Evolutionary conservation across 2,329 filamentous ascomycete genomes (phyloP).

Genomic region (Colletotrichum sp.): DNA sequence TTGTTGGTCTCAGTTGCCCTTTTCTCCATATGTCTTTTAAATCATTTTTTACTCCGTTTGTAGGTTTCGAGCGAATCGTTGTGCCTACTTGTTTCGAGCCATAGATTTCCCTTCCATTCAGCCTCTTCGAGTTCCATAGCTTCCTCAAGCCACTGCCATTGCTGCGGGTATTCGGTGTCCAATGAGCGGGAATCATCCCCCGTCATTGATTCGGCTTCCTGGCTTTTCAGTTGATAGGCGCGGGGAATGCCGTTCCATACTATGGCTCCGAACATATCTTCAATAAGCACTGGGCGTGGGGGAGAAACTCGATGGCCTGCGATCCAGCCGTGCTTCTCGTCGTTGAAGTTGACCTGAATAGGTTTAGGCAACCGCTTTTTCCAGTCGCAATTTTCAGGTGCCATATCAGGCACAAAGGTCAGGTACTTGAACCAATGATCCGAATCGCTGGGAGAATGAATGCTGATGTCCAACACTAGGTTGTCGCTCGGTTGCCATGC

Average conservation of each 20-base stretch:
- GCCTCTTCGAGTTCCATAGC: neutral
- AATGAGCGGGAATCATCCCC: rapidly evolving
- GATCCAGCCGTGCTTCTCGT: neutral
- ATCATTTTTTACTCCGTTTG: neutral
- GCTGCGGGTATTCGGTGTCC: neutral
- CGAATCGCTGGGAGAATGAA: neutral
- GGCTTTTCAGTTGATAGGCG: neutral
- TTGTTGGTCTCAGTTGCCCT: neutral
- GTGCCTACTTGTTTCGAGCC: neutral
- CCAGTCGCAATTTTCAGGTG: neutral
- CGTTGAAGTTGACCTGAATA: neutral
- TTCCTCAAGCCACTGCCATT: too few species aligned
- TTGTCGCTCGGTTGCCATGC: neutral
- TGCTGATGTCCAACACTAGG: neutral
- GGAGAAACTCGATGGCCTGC: neutral
- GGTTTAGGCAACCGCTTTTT: neutral
- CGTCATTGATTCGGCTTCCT: neutral
- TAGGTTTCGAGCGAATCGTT: neutral
- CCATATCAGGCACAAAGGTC: neutral
- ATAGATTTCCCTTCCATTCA: neutral
- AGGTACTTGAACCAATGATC: neutral
- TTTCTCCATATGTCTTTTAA: neutral
- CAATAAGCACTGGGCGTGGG: neutral
- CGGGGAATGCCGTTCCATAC: neutral
- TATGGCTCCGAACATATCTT: neutral